Evolutionary conservation across 495 filamentous ascomycete genomes (phyloP).

Genomic region (Podospora sp.): DNA sequence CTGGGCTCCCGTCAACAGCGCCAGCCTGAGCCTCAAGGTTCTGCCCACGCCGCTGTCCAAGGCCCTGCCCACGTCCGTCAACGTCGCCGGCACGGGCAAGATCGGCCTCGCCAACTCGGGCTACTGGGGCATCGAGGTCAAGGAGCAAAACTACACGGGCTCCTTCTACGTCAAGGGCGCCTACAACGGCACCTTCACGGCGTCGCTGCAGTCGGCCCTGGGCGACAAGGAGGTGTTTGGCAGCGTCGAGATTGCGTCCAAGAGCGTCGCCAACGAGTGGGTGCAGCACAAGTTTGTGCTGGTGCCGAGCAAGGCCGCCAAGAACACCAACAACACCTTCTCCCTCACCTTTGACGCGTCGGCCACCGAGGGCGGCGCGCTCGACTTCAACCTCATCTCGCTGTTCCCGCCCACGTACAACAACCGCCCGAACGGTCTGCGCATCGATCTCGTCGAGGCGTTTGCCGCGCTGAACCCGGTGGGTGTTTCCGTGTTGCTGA

Average conservation of each 20-base stretch:
- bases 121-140: constrained; percentile 64
- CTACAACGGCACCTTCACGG: constrained; percentile 46
- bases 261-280: constrained; percentile 43
- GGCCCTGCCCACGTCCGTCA: constrained; percentile 61
- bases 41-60: constrained; percentile 51
- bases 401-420: constrained; percentile 72
- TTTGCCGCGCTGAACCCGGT: constrained; percentile 55
- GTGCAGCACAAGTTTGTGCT: constrained; percentile 54
- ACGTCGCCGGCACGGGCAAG: constrained; percentile 46
- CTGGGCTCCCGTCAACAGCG: constrained; percentile 59
- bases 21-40: constrained; percentile 52
- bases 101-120: constrained; percentile 63
- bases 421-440: constrained; percentile 61
- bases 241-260: constrained; percentile 42
- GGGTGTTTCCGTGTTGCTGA: constrained; percentile 16
- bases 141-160: constrained; percentile 52
- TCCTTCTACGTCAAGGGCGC: constrained; percentile 59
- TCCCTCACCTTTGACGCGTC: constrained; percentile 59
- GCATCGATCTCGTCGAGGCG: constrained; percentile 60
- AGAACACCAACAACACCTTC: constrained; percentile 68
- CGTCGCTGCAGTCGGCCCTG: constrained; percentile 49
- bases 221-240: constrained; percentile 50
- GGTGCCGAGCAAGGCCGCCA: constrained; percentile 44
- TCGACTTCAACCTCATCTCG: constrained; percentile 67
- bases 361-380: constrained; percentile 44